Base-by-base conservation (phyloP, 768 basidiomycete genomes). In the Boletus pseudopeckii region DNA sequence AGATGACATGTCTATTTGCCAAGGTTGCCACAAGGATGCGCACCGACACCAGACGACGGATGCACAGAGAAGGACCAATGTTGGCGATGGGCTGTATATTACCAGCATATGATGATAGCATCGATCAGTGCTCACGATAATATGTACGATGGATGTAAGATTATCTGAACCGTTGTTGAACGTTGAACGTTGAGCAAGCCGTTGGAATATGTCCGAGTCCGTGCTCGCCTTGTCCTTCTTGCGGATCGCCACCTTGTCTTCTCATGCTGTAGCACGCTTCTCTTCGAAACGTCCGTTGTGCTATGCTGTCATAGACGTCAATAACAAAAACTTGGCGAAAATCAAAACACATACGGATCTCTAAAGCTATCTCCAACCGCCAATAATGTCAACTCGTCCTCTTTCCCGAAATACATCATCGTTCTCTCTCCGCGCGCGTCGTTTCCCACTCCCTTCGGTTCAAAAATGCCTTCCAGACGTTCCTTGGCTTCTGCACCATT, bases 121-220 rank as follows among this genome's bases (percentile, higher is more conserved):
- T 55, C 20, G 17, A 40, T 7, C 11, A 37, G 46, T 58, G 55
- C 64, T 64, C 44, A 61, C 64, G 7, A 5, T 24, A 11, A 11
- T 1, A 20, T 8, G 30, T n/a, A 44, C 26, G 10, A 15, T 28
- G 30, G 0, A 3, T 34, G n/a, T 6, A 7, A n/a, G 17, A n/a
- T 11, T 37, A 47, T 26, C 46, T 33, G n/a, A 90, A 96, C 52
- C 88, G 76, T 64, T 89, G 79, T 68, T 89, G 92, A n/a, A 93
- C 93, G 3, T n/a, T n/a, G n/a, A n/a, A n/a, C n/a, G n/a, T n/a
- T n/a, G n/a, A n/a, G n/a, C n/a, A 66, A 96, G 73, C 59, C 87
- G 83, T 71, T 90, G 90, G 71, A 97, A 93, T 92, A 94, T 94
- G 53, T 91, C n/a, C n/a, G n/a, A n/a, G n/a, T n/a, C 92, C 92